A percentile compares a stretch with the other conserved stretches of the same genome.
phyloP scores from a whole-genome alignment of 2,329 filamentous ascomycete genomes.

The Pseudocercospora musae region DNA sequence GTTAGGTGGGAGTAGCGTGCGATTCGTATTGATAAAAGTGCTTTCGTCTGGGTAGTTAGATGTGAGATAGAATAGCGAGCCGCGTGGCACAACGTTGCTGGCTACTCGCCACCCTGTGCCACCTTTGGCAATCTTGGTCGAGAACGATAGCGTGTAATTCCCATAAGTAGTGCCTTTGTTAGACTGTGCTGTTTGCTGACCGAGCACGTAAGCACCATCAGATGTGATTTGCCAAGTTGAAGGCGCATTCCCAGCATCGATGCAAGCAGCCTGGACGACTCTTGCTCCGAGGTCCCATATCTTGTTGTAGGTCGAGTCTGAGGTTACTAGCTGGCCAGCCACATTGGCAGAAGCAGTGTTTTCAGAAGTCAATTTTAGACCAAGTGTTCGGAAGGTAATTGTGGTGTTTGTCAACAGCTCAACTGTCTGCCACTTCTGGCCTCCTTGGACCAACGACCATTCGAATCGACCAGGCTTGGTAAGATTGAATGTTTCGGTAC shows the following conservation, averaged over 20 bases:
- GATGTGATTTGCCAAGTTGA: slow-evolving; percentile 37
- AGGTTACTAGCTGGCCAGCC: slow-evolving; percentile 33
- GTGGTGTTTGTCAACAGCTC: slow-evolving; percentile 36
- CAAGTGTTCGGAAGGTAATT: slow-evolving; percentile 34
- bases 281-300: slow-evolving; percentile 42
- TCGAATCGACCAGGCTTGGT: slow-evolving; percentile 29
- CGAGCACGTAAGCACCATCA: slow-evolving; percentile 38
- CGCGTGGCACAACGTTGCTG: slow-evolving; percentile 19
- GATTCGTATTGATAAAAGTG: slow-evolving; percentile 37
- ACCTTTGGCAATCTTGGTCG: slow-evolving; percentile 38
- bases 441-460: slow-evolving; percentile 42
- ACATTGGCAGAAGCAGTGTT: slow-evolving; percentile 25
- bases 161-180: slow-evolving; percentile 24
- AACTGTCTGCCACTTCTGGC: slow-evolving; percentile 42
- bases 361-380: slow-evolving; percentile 34
- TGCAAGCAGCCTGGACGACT: slow-evolving; percentile 36
- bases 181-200: slow-evolving; percentile 34
- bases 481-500: slow-evolving; percentile 42
- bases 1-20: slow-evolving; percentile 37
- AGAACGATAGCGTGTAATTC: slow-evolving; percentile 41
- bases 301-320: slow-evolving; percentile 34
- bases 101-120: slow-evolving; percentile 42
- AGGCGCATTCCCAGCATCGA: slow-evolving; percentile 38
- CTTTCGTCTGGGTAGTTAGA: slow-evolving; percentile 25
- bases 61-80: slow-evolving; percentile 28